phyloP scores from a whole-genome alignment of 306 rosid species.

The Geum urbanum region DNA sequence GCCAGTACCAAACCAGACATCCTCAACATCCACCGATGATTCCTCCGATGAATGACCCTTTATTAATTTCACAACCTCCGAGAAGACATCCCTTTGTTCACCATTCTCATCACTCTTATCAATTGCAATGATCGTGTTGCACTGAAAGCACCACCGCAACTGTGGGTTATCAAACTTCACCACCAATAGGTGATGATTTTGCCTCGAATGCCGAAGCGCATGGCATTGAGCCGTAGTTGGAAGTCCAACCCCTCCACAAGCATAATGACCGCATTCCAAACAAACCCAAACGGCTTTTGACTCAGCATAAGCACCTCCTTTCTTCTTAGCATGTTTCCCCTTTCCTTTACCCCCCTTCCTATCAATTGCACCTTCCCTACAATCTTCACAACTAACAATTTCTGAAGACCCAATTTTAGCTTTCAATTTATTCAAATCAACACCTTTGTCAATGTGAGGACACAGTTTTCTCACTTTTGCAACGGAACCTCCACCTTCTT shows the following conservation, averaged over 20 bases:
- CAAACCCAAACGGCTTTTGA: slow-evolving; percentile 82
- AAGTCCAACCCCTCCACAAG: slow-evolving; percentile 86
- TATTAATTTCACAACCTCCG: slow-evolving; percentile 57
- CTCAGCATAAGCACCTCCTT: slow-evolving; percentile 49
- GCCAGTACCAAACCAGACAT: slow-evolving; percentile 39
- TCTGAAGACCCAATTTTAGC: slow-evolving; percentile 47
- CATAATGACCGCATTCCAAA: slow-evolving; percentile 72
- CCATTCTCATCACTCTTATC: slow-evolving; percentile 56
- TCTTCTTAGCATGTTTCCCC: slow-evolving; percentile 73
- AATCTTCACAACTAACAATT: slow-evolving; percentile 58
- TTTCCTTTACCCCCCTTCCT: slow-evolving; percentile 60
- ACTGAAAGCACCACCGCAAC: slow-evolving; percentile 84
- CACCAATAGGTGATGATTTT: slow-evolving; percentile 58
- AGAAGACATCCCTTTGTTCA: slow-evolving; percentile 44
- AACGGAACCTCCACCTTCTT: slow-evolving; percentile 37
- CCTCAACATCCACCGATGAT: slow-evolving; percentile 40
- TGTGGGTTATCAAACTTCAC: slow-evolving; percentile 65
- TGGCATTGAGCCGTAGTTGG: slow-evolving; percentile 60
- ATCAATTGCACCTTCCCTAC: slow-evolving; percentile 57
- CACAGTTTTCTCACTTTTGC: slow-evolving; percentile 56
- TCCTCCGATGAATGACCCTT: slow-evolving; percentile 40
- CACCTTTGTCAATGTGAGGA: slow-evolving; percentile 64
- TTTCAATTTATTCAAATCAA: slow-evolving; percentile 50
- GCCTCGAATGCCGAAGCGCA: slow-evolving; percentile 60
- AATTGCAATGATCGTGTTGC: slow-evolving; percentile 50